A percentile compares a stretch with the other conserved stretches of the same genome.
These are phyloP conservation scores for Calonectria pseudoturangicola DNA, from an alignment of 2,329 filamentous ascomycete genomes.

Conservation along the genomic window DNA sequence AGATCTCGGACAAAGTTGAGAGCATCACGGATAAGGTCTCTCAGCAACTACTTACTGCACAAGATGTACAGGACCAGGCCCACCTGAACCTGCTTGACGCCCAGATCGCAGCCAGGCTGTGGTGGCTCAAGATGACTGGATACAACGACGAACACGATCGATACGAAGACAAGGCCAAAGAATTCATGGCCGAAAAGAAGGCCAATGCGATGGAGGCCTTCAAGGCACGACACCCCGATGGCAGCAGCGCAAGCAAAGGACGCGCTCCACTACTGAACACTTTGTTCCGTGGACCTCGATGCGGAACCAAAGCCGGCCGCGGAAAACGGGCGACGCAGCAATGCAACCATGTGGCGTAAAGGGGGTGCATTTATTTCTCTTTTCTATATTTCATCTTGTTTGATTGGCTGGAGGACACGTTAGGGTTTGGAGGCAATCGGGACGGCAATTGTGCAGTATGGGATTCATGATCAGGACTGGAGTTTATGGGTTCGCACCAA, in stretches of 20 bases:
- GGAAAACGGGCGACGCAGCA: conserved; percentile 34
- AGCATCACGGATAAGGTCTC: conserved; percentile 43
- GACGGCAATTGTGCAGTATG: conserved; percentile 48
- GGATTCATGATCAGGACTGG: conserved; percentile 49
- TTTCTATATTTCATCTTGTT: conserved; percentile 10
- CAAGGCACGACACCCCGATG: conserved; percentile 46
- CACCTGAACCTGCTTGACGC: conserved; percentile 69
- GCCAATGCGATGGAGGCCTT: conserved; percentile 57
- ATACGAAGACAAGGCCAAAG: conserved; percentile 69
- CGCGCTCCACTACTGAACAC: conserved; percentile 49
- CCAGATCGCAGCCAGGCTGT: conserved; percentile 73
- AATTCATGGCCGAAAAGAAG: conserved; percentile 62
- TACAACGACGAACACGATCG: conserved; percentile 66
- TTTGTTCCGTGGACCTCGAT: conserved; percentile 42
- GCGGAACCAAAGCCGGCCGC: conserved; percentile 38
- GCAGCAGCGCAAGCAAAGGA: conserved; percentile 42
- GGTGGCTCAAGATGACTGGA: conserved; percentile 74
- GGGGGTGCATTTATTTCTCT: conserved; percentile 41
- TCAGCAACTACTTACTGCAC: conserved; percentile 47
- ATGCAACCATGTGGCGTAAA: conserved; percentile 44
- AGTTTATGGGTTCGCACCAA: conserved; percentile 53
- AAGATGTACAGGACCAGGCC: conserved; percentile 62
- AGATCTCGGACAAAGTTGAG: conserved; percentile 46
- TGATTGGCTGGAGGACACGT: conserved; percentile 34
- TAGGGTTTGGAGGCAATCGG: conserved; percentile 40